Percentiles rank a stretch among this genome's conserved stretches.
phyloP scores from a whole-genome alignment of 129 eudicot species.

The Chrysanthemum seticuspe region DNA sequence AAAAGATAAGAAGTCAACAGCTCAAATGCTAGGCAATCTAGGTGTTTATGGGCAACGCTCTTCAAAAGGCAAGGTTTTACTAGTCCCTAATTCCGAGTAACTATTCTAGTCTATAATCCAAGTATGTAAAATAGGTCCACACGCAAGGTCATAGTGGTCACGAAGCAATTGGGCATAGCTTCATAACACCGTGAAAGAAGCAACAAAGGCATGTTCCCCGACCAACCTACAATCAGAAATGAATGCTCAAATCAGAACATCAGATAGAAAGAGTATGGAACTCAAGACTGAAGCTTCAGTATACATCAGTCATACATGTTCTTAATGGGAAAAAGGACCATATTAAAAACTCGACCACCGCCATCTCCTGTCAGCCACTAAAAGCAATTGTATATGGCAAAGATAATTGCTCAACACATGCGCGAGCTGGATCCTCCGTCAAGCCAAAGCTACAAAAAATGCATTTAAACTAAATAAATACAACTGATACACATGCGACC shows the following conservation, averaged over 20 bases:
- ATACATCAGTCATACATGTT: slow-evolving; percentile 22
- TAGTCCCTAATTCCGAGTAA: slow-evolving; percentile 12
- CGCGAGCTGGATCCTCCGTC: slow-evolving; percentile 41
- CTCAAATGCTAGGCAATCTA: neutral
- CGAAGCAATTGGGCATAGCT: slow-evolving; percentile 24
- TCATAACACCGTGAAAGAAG: slow-evolving; percentile 33
- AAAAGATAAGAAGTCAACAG: neutral
- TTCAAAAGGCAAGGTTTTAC: slow-evolving; percentile 10
- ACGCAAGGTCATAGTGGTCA: slow-evolving; percentile 19
- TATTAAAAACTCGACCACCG: slow-evolving; percentile 12
- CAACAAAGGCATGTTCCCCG: slow-evolving; percentile 33
- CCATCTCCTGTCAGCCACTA: slow-evolving; percentile 34
- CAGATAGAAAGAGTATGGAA: slow-evolving; percentile 27
- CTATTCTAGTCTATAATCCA: slow-evolving; percentile 22
- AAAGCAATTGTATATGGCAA: slow-evolving; percentile 28
- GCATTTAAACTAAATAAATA: slow-evolving; percentile 36
- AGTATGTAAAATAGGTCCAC: slow-evolving; percentile 13
- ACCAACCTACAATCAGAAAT: slow-evolving; percentile 50
- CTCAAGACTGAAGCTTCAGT: slow-evolving; percentile 27
- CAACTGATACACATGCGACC: slow-evolving; percentile 14
- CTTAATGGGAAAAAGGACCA: slow-evolving; percentile 15
- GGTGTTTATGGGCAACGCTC: slow-evolving; percentile 11
- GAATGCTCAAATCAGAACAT: slow-evolving; percentile 39
- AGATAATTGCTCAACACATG: slow-evolving; percentile 33
- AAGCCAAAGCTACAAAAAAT: slow-evolving; percentile 35